Evolutionary conservation across 768 basidiomycete genomes (phyloP), one percentile per base, ranked within the genome.

Genomic region (Trichaptum fuscoviolaceum): DNA sequence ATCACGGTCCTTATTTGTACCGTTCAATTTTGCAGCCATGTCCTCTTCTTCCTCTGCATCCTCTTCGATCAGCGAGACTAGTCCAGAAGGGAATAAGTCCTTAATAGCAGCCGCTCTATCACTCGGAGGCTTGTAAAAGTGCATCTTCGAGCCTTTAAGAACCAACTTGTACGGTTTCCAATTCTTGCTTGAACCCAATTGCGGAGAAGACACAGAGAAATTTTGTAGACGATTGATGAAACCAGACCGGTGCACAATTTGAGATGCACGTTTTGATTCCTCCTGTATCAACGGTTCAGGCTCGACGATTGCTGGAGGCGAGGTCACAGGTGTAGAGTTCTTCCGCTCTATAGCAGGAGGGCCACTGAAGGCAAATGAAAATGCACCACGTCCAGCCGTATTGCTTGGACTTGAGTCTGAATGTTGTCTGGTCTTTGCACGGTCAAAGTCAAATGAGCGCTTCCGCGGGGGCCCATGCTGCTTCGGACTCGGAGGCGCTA

Each of bases 141-240:
- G 89, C 62, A 96, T 71, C 74, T 95, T 95, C 15, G 89, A 85
- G 7, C 93, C 94, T 72, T 92, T 90, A 27, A 96, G 78, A 70
- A 93, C 89, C 59, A 90, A 82, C 75, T 95, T 94, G 79, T 85
- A 92, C 5, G 91, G 86, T 73, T 95, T 95, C 94, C 94, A 96
- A 0, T 87, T 87, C 70, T 93, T 93, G 0, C 83, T 74, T 1
- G 87, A 75, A 0, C 81, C 68, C 35, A 77, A 69, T 69, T 74
- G 71, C 66, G 72, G 73, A 69, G 76, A 73, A 17, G 74, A 67
- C 0, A 86, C 83, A 1, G 82, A 78, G 63, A 86, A 84, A 15
- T 84, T 83, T 18, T 77, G 73, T 35, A 89, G 78, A 30, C 89
- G 87, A 73, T 93, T 93, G 72, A 95, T 80, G 72, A 95, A 91